Evolutionary conservation across 495 filamentous ascomycete genomes (phyloP), one percentile per base, ranked within the genome.

Genomic region (Hypoxylon perforatum): DNA sequence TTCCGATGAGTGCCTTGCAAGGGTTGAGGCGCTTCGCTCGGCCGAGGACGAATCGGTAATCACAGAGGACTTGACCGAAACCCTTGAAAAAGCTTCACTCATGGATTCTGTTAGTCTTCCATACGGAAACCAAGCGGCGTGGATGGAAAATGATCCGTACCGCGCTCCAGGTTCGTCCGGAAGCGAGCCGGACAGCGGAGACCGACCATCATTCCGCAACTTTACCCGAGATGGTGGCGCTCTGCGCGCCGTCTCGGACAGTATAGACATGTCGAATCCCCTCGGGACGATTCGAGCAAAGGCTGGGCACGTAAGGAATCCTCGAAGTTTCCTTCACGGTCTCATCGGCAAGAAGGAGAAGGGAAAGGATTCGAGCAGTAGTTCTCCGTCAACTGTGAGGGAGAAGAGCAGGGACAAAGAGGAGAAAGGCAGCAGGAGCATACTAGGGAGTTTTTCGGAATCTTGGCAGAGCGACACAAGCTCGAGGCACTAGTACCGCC

Each of bases 51-150:
- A 90, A 87, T 74, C 84, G 84, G 47, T 88, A 81, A 78, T 23
- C 77, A 91, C 38, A 82, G 86, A 87, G 42, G 85, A 88, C 60
- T 89, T 92, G 82, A 86, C 92, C 57, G 91, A 94, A 69, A 78
- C 90, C 8, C 85, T 93, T 30, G 91, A 94, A 65, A 88, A 87
- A 44, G 79, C 89, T 76, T 86, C 75, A 65, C 82, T 82, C 38
- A 69, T 74, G 52, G 77, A 81, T 64, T 69, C 73, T 63, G 59
- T 76, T 51, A 73, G 64, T 57, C 70, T 75, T 22, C 50, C 68
- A 33, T 75, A 76, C 49, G 69, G 71, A 15, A 73, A 73, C 38
- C 59, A 72, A 22, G 70, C 77, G 9, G 55, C 71, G 25, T 76
- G 77, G 74, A 44, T 59, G 14, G 78, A 80, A 2, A 66, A 63